Base-by-base conservation (phyloP, 1,139 yeast species). In the Arxiozyma bovina region DNA sequence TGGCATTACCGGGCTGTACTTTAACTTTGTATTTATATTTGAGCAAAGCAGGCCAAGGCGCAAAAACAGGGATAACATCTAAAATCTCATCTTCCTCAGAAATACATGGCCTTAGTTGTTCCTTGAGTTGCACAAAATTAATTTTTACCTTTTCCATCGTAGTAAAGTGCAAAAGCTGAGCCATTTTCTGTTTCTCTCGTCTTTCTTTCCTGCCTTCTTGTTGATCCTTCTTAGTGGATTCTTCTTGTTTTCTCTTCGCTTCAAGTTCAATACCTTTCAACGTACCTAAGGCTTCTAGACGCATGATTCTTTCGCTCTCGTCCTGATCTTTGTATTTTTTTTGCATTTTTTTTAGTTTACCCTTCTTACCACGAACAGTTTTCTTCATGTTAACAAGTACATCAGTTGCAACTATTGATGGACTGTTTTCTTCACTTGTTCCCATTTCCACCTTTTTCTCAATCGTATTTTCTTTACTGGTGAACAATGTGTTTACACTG, bases 261-360 rank as follows among this genome's bases (percentile, higher is more conserved):
- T 72, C 65, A 63, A 72, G 75, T 60, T 82, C 82, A 3, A 78
- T 74, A 56, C 87, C 89, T 61, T 86, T 87, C 63, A 85, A 74
- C 0, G 96, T 87, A 3, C 98, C 99, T 51, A 93, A 73, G 1
- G 85, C 86, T 57, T 86, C 82, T 87, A 91, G 81, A 58, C 93
- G 78, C 57, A 84, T 64, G 51, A 72, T 66, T 55, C 90, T 78
- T 63, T 93, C 98, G 55, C 88, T 95, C 54, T 89, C 97, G 66
- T 91, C 98, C 69, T 91, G 98, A 58, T 85, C 90, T 1, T 84
- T 90, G 66, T 93, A 93, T 65, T 90, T 91, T 53, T 80, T 76
- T 34, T 86, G 85, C 54, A 87, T 86, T 68, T 88, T 91, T 74
- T 88, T 89, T 69, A 87, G 67, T 66, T 90, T 90, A 23, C 87